These are phyloP conservation scores for Cordyceps militaris DNA, from an alignment of 2,329 filamentous ascomycete genomes.

Conservation along the genomic window DNA sequence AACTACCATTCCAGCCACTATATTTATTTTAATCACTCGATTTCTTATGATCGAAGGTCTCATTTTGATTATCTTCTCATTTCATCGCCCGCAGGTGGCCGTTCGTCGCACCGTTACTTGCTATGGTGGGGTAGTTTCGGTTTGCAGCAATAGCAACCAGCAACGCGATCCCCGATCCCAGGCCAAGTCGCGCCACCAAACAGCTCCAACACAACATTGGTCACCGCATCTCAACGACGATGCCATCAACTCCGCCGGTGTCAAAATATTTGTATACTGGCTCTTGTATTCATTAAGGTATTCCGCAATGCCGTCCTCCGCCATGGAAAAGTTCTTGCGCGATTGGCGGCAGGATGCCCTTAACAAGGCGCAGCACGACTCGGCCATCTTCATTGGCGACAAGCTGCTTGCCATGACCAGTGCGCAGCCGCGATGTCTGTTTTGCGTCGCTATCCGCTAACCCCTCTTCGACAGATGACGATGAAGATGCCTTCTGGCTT, in stretches of 20 bases:
- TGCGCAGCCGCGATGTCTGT: conserved; percentile 37
- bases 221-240: not conserved
- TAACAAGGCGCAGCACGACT: conserved; percentile 93
- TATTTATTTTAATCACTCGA: too few relatives aligned
- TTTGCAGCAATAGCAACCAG: not conserved
- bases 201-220: not conserved
- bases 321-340: conserved; percentile 88
- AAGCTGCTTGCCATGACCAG: conserved; percentile 92
- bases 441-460: not conserved
- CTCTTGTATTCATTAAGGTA: not conserved
- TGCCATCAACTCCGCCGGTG: not conserved
- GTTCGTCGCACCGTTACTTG: not conserved
- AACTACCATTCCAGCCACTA: too few relatives aligned
- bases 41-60: too few relatives aligned
- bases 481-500: conserved; percentile 92
- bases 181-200: conserved; percentile 1
- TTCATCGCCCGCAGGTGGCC: too few relatives aligned
- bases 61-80: too few relatives aligned
- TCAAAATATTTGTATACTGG: not conserved
- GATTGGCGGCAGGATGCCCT: conserved; percentile 93
- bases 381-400: conserved; percentile 94
- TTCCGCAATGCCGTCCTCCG: not conserved
- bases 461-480: conserved; percentile 56
- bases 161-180: not conserved
- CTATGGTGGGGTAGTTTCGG: not conserved